Base-by-base conservation (phyloP, 2,329 filamentous ascomycete species). In the Phyllosticta paracitricarpa region DNA sequence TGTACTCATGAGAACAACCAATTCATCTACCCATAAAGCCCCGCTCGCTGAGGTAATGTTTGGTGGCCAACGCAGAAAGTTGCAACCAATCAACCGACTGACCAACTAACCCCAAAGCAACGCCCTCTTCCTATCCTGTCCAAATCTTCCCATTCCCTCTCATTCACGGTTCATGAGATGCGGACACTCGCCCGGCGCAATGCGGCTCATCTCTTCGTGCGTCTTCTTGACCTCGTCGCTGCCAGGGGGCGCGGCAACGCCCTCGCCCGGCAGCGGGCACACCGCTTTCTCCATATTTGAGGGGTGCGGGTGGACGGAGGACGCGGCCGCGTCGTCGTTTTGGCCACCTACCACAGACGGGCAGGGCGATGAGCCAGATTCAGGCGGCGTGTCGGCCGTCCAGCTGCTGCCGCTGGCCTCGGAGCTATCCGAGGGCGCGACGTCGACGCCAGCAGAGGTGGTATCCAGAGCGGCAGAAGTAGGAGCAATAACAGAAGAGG, bases 131-230 rank as follows among this genome's bases (percentile, higher is more conserved):
- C 33, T 12, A 4, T 17, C 8, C 14, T 1, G 4, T 40, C 33
- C 33, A 40, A 2, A 40, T 40, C 4, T 40, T 12, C 28, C 28
- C 28, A 10, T 3, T 3, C 33, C 33, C 12, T 12, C 10, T 51
- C 61, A 75, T 66, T 74, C 73, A 30, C 69, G 62, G 62, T 75
- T 75, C 72, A 73, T 72, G 59, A 76, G 60, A 40, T 74, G 71
- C 17, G 72, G 72, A 60, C 71, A 73, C 63, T 75, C 72, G 1
- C 58, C 62, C 3, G 65, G 58, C 12, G 63, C 63, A 8, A 65
- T 64, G 51, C 58, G 63, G 58, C 70, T 71, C 74, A 76, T 75
- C 66, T 76, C 74, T 64, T 72, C 69, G 57, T 72, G 68, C 56
- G 73, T 73, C 64, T 67, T 28, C 54, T 64, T 66, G 28, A 71